Percentiles rank a stretch among this genome's conserved stretches.
Conservation (phyloP, 2,329 filamentous ascomycete genomes). For the Didymella glomerata region DNA sequence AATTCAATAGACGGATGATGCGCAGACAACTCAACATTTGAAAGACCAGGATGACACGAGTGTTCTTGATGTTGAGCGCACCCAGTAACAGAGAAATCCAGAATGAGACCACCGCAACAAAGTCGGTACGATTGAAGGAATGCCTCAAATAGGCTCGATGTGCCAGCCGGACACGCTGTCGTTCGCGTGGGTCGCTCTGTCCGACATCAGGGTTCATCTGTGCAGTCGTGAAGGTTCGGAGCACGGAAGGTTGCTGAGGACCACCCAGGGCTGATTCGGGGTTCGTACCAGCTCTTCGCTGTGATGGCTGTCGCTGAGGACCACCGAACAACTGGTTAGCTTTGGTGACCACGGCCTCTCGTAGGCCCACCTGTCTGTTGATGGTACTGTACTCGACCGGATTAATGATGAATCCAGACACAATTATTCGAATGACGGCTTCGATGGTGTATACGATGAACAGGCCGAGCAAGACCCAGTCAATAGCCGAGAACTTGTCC, state of each 20-base stretch:
- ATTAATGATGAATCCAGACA: conserved; percentile 93
- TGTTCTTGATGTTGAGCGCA: conserved; percentile 72
- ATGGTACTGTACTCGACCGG: conserved; percentile 91
- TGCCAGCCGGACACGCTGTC: conserved; percentile 84
- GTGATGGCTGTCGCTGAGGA: conserved; percentile 77
- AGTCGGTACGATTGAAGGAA: conserved; percentile 94
- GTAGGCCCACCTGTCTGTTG: conserved; percentile 77
- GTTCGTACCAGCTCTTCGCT: conserved; percentile 58
- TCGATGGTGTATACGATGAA: conserved; percentile 93
- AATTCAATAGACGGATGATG: conserved; percentile 86
- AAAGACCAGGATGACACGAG: conserved; percentile 83
- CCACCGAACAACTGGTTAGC: conserved; percentile 77
- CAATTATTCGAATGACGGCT: conserved; percentile 81
- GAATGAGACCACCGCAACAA: conserved; percentile 91
- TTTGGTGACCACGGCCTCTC: conserved; percentile 77
- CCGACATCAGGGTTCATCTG: conserved; percentile 64
- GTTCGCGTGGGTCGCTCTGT: conserved; percentile 72
- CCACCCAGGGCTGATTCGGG: conserved; percentile 42
- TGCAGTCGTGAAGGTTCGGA: conserved; percentile 78
- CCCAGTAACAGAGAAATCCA: conserved; percentile 88
- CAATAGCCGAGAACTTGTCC: conserved; percentile 74
- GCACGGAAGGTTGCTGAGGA: conserved; percentile 68
- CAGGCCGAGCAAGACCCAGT: conserved; percentile 81
- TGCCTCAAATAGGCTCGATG: conserved; percentile 92
- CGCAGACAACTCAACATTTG: conserved; percentile 96